Percentiles rank a stretch among this genome's conserved stretches.
These are phyloP conservation scores for Solanum raphanifolium DNA, from an alignment of 257 asterid genomes.

Conservation along the genomic window DNA sequence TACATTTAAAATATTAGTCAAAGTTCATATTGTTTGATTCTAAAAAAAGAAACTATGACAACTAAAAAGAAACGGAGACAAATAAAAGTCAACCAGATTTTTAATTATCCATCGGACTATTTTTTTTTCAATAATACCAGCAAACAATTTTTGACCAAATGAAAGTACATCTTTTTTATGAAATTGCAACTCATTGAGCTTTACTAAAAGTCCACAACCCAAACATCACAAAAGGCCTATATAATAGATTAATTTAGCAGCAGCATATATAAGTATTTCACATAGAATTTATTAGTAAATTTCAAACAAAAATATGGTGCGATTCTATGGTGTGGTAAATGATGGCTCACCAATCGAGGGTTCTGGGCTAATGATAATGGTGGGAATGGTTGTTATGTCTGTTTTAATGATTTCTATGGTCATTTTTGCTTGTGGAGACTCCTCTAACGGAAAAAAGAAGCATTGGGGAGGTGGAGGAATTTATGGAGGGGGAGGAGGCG, in stretches of 20 bases:
- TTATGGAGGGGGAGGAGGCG: not conserved
- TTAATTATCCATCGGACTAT: not conserved
- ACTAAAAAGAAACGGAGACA: not conserved
- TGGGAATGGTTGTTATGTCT: constrained; percentile 15
- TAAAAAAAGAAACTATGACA: no score
- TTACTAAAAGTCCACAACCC: not conserved
- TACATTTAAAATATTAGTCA: not conserved
- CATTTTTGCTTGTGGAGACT: constrained; percentile 10
- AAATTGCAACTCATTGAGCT: not conserved
- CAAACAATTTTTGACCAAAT: not conserved
- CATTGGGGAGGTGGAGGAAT: not conserved
- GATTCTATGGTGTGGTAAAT: not conserved
- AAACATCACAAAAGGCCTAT: not conserved
- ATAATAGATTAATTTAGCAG: not conserved
- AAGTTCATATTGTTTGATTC: accelerated
- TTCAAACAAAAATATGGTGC: not conserved
- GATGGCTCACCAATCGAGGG: not conserved
- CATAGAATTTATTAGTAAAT: not conserved
- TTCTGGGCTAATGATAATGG: not conserved
- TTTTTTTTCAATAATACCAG: not conserved
- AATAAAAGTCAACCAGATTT: not conserved
- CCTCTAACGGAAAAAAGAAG: not conserved
- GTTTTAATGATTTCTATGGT: constrained; percentile 5
- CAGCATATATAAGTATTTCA: not conserved
- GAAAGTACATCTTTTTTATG: not conserved